A percentile compares a stretch with the other conserved stretches of the same genome.
These are phyloP conservation scores for Camelina neglecta DNA, from an alignment of 345 rosid genomes.

Conservation along the genomic window DNA sequence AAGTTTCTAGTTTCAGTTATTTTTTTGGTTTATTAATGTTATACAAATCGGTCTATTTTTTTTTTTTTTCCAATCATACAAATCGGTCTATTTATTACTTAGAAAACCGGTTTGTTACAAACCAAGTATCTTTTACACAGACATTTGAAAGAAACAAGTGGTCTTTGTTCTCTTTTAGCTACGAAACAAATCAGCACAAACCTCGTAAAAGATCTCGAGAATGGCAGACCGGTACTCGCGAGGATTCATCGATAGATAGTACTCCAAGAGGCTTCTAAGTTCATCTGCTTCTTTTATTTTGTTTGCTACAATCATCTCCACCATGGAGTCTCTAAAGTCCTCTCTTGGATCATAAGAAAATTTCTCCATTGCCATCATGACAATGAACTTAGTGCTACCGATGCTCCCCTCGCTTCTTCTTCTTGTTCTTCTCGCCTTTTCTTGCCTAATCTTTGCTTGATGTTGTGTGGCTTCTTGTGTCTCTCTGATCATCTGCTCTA, in stretches of 20 bases:
- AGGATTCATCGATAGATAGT: constrained; percentile 79
- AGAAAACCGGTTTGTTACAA: constrained; percentile 17
- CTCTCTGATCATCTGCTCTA: constrained; percentile 78
- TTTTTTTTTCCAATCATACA: too few species aligned
- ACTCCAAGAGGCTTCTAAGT: constrained; percentile 78
- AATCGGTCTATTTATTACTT: constrained; percentile 21
- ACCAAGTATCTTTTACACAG: constrained; percentile 22
- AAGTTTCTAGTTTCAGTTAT: background rate
- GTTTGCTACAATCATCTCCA: constrained; percentile 75
- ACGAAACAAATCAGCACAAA: constrained; percentile 73
- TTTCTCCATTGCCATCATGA: constrained; percentile 91
- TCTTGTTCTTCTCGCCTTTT: constrained; percentile 44
- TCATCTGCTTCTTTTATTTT: constrained; percentile 64
- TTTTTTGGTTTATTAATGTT: background rate
- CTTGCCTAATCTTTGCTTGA: constrained; percentile 35
- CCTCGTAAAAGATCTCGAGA: constrained; percentile 81
- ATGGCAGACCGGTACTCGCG: constrained; percentile 63
- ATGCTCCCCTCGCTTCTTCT: constrained; percentile 42
- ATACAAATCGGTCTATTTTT: constrained; percentile 15
- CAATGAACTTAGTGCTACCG: constrained; percentile 59
- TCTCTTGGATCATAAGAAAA: constrained; percentile 72
- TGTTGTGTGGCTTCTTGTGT: constrained; percentile 53
- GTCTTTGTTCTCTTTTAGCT: constrained; percentile 36
- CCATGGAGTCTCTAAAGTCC: constrained; percentile 83
- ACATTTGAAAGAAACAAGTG: constrained; percentile 25